Conservation (phyloP, 2,329 filamentous ascomycete genomes). For the Pseudocercospora eumusae region DNA sequence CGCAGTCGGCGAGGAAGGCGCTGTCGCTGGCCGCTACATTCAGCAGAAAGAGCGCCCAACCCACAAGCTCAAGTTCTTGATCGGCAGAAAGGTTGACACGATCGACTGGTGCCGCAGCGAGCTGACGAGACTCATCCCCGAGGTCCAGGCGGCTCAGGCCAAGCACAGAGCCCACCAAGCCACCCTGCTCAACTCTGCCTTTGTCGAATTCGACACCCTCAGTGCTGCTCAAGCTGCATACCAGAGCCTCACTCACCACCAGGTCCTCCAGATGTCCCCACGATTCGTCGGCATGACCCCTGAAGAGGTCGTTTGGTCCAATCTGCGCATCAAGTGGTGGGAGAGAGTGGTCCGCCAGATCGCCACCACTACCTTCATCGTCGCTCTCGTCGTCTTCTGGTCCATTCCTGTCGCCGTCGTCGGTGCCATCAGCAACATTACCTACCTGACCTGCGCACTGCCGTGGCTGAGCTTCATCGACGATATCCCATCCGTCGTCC, state of each 20-base stretch:
- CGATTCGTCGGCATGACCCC: slow-evolving; percentile 82
- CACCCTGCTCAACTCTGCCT: slow-evolving; percentile 72
- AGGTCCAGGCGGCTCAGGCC: slow-evolving; percentile 68
- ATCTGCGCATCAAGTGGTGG: slow-evolving; percentile 83
- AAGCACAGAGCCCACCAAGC: slow-evolving; percentile 65
- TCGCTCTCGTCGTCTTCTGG: slow-evolving; percentile 85
- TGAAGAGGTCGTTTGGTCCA: slow-evolving; percentile 82
- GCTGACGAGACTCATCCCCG: slow-evolving; percentile 71
- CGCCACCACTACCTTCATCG: slow-evolving; percentile 69
- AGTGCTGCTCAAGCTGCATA: slow-evolving; percentile 82
- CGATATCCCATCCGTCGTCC: slow-evolving; percentile 67
- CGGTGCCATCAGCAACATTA: slow-evolving; percentile 82
- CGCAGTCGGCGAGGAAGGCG: slow-evolving; percentile 65
- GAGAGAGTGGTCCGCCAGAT: slow-evolving; percentile 74
- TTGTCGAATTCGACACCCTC: slow-evolving; percentile 85
- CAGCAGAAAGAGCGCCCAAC: slow-evolving; percentile 72
- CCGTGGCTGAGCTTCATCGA: slow-evolving; percentile 74
- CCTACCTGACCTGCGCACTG: slow-evolving; percentile 50
- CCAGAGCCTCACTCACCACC: slow-evolving; percentile 84
- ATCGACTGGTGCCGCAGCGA: slow-evolving; percentile 85
- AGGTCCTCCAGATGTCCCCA: slow-evolving; percentile 81
- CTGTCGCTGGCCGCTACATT: slow-evolving; percentile 73
- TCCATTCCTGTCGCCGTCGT: slow-evolving; percentile 74
- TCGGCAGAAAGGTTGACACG: slow-evolving; percentile 89
- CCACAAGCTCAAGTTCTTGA: slow-evolving; percentile 69